phyloP scores from a whole-genome alignment of 148 eudicot genomes.

The Cornus suecica region DNA sequence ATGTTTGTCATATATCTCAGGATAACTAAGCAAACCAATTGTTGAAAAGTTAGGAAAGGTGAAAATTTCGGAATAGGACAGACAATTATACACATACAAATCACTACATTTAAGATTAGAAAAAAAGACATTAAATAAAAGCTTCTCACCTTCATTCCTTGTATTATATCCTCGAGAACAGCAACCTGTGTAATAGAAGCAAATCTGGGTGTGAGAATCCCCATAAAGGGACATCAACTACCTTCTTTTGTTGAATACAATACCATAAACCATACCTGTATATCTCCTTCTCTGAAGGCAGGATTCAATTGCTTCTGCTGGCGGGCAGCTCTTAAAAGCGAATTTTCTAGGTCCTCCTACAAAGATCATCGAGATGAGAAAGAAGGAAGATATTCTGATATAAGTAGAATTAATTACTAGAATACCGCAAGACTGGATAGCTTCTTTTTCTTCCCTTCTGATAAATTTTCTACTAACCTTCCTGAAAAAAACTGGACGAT shows the following conservation, averaged over 20 bases:
- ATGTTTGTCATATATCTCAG: not conserved
- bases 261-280: constrained; percentile 47
- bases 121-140: not conserved
- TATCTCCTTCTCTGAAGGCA: constrained; percentile 55
- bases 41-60: not conserved
- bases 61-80: not conserved
- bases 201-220: constrained; percentile 1
- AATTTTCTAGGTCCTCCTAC: constrained; percentile 89
- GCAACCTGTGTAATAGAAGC: constrained; percentile 54
- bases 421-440: not conserved
- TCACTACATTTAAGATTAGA: not conserved
- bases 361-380: constrained; percentile 10
- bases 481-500: constrained; percentile 81
- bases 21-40: not conserved
- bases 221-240: not conserved
- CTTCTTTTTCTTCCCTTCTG: not conserved
- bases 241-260: not conserved
- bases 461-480: constrained; percentile 44
- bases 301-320: constrained; percentile 62
- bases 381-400: not conserved
- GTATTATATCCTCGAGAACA: constrained; percentile 78
- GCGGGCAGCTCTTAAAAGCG: constrained; percentile 60
- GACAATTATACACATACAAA: not conserved
- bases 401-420: not conserved
- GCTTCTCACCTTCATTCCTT: constrained; percentile 79